A percentile compares a stretch with the other conserved stretches of the same genome.
phyloP scores from a whole-genome alignment of 768 basidiomycete genomes.

The Trichaptum fuscoviolaceum region DNA sequence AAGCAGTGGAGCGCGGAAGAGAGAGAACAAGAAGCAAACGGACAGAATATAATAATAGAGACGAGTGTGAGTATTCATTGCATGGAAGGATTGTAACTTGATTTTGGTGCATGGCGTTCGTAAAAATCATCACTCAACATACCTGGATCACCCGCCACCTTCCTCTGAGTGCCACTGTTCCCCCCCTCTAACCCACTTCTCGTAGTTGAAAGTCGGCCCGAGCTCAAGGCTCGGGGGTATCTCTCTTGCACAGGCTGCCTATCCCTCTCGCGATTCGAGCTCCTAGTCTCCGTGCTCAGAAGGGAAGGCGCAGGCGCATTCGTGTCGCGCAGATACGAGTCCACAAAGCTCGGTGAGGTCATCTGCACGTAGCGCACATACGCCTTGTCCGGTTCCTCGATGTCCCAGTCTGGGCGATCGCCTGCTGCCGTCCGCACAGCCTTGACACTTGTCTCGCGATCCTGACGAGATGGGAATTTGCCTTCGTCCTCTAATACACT shows the following conservation, averaged over 20 bases:
- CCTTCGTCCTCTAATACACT: conserved; percentile 56
- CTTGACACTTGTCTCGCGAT: conserved; percentile 49
- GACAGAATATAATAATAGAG: too few relatives aligned
- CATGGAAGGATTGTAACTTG: not conserved
- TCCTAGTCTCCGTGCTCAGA: conserved; percentile 21
- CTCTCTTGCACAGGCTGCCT: conserved; percentile 40
- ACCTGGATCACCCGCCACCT: conserved; percentile 7
- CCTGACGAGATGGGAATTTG: conserved; percentile 49
- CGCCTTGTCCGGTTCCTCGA: conserved; percentile 11
- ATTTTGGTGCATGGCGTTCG: not conserved
- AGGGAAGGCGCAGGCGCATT: conserved; percentile 23
- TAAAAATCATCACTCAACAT: not conserved
- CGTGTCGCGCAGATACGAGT: conserved; percentile 18
- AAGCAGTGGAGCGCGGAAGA: too few relatives aligned
- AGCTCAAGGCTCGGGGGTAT: conserved; percentile 30
- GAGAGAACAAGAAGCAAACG: too few relatives aligned
- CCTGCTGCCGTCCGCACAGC: conserved; percentile 49
- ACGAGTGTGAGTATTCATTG: not conserved
- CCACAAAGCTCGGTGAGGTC: conserved; percentile 12
- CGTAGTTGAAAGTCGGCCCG: conserved; percentile 39
- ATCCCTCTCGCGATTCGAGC: conserved; percentile 31
- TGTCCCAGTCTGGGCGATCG: conserved; percentile 9
- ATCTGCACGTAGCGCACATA: conserved; percentile 17
- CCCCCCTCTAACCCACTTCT: conserved; percentile 31
- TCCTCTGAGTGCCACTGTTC: conserved; percentile 6